Percentiles rank a stretch among this genome's conserved stretches.
phyloP scores from a whole-genome alignment of 2,329 filamentous ascomycete genomes.

The Colletotrichum sp. region DNA sequence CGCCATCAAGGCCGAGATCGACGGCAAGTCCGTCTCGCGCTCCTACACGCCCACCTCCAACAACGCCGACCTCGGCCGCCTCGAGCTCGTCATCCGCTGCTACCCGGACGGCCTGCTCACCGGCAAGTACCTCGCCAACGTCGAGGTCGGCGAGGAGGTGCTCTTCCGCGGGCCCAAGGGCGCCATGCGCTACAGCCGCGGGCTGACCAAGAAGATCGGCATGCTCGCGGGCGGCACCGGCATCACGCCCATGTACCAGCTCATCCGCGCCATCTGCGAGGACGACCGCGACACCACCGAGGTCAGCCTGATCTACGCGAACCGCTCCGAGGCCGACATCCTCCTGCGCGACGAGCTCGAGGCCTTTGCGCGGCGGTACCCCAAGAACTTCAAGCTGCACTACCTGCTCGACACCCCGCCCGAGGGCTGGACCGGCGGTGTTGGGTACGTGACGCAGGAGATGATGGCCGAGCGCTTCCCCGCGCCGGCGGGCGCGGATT shows the following conservation, averaged over 20 bases:
- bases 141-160: constrained; percentile 54
- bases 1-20: constrained; percentile 52
- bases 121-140: constrained; percentile 49
- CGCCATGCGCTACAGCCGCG: constrained; percentile 55
- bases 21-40: constrained; percentile 50
- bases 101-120: constrained; percentile 59
- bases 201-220: constrained; percentile 49
- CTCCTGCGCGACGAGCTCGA: constrained; percentile 63
- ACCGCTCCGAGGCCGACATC: constrained; percentile 64
- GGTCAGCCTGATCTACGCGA: constrained; percentile 64
- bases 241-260: constrained; percentile 47
- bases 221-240: constrained; percentile 57
- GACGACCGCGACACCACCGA: constrained; percentile 62
- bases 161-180: constrained; percentile 62
- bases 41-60: constrained; percentile 62
- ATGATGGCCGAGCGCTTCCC: constrained; percentile 57
- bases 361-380: constrained; percentile 52
- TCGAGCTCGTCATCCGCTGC: constrained; percentile 57
- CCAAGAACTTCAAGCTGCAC: constrained; percentile 58
- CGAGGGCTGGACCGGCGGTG: constrained; percentile 50
- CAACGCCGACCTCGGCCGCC: constrained; percentile 50
- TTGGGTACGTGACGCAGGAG: constrained; percentile 56
- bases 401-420: constrained; percentile 59
- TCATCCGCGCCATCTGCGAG: constrained; percentile 65
- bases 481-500: constrained; percentile 41